Conservation (phyloP, 805 yeast genomes). For the Wickerhamiella vanderwaltii region DNA sequence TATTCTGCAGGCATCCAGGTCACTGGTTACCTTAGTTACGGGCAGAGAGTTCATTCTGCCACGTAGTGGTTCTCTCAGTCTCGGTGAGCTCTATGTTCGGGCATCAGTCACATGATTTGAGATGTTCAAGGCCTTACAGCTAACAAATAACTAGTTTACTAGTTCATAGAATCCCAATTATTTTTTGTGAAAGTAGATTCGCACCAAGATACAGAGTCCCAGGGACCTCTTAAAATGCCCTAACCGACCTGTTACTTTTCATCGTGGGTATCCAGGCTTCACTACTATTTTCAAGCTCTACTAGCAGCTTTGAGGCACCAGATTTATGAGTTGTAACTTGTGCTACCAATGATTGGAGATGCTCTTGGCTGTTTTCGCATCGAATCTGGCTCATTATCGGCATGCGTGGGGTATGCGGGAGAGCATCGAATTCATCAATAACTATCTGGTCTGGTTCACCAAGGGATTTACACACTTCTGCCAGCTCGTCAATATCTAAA, state of each 20-base stretch:
- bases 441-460: conserved; percentile 10
- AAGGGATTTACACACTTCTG: conserved; percentile 25
- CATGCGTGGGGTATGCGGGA: not conserved
- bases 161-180: too few relatives aligned
- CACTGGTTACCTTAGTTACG: too few relatives aligned
- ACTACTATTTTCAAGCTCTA: not conserved
- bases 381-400: conserved; percentile 9
- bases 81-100: too few relatives aligned
- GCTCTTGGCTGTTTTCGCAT: not conserved
- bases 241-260: not conserved
- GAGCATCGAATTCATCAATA: conserved; percentile 2
- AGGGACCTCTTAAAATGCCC: too few relatives aligned
- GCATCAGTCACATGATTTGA: too few relatives aligned
- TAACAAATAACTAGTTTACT: too few relatives aligned
- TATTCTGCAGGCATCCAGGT: too few relatives aligned
- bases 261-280: not conserved
- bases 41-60: too few relatives aligned
- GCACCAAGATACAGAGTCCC: too few relatives aligned
- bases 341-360: conserved; percentile 4
- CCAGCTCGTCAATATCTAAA: conserved; percentile 43
- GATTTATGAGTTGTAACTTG: conserved; percentile 1
- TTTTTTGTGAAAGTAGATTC: too few relatives aligned
- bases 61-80: too few relatives aligned
- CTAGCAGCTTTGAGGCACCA: not conserved
- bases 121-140: too few relatives aligned